Evolutionary conservation across 192 early-diverging fungal species (phyloP), one percentile per base, ranked within the genome.

Genomic region (Glomus cerebriforme): DNA sequence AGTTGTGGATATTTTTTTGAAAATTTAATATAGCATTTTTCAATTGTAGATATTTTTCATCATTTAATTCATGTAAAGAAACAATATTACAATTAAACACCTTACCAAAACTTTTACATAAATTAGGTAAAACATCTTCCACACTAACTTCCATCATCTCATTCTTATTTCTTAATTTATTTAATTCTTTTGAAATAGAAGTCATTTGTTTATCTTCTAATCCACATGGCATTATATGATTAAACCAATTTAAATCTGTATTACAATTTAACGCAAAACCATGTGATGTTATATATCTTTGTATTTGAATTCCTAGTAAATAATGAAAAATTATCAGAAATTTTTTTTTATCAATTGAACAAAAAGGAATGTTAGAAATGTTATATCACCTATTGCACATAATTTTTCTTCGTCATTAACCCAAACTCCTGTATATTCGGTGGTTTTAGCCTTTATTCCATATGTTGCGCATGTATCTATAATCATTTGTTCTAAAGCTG

Each of bases 261-360:
- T 94, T 88, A 83, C 96, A 97, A 79, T 99, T 99, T 24, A 99
- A 87, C 2, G 97, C 98, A 79, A 99, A 90, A 6, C 98, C 98
- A 82, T 98, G 97, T 15, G 90, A 91, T 29, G 95, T 98, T 31
- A 98, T 92, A 79, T 96, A 95, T 22, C 91, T 81, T 72, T 92
- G 92, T 8, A 98, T 88, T 79, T 96, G 95, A 47, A 97, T 90
- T 37, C 94, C 92, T 94, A 83, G 54, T 9, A 43, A 37, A 45
- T 0, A n/a, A 19, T 32, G 32, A 29, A 7, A n/a, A 29, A 15
- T 26, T 58, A 5, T 54, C 71, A 10, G 22, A 63, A 74, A 32
- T 24, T 29, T 32, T 37, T n/a, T 34, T 43, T 22, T 43, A 35
- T 39, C n/a, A n/a, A n/a, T n/a, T n/a, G n/a, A n/a, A n/a, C n/a